These are phyloP conservation scores for Paraglomus brasilianum DNA, from an alignment of 192 early-diverging fungal species.

Conservation along the genomic window DNA sequence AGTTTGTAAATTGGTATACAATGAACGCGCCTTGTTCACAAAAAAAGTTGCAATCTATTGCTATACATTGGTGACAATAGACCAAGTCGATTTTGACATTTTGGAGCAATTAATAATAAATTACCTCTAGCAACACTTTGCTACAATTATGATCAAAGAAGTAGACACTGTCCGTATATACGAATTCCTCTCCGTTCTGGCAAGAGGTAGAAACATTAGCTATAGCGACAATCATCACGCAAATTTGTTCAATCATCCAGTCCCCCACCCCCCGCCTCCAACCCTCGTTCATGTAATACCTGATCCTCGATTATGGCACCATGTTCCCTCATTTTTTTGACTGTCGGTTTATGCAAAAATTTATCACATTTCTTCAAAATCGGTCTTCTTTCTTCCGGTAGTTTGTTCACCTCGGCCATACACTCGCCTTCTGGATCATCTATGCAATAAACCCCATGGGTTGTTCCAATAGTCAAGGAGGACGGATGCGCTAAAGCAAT, in stretches of 20 bases:
- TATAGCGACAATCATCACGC: constrained; percentile 23
- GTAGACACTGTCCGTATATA: constrained; percentile 45
- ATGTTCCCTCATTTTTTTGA: constrained; percentile 27
- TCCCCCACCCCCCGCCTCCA: no score
- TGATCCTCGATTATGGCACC: constrained; percentile 16
- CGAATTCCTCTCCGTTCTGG: constrained; percentile 15
- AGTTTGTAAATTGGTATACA: background rate
- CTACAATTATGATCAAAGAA: constrained; percentile 42
- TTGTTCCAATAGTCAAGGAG: constrained; percentile 36
- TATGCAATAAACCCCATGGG: constrained; percentile 44
- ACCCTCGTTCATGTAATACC: constrained; percentile 9
- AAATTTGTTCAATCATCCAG: background rate
- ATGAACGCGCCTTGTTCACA: no score
- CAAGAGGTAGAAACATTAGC: background rate
- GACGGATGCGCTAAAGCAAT: constrained; percentile 45
- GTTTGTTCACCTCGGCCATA: constrained; percentile 9
- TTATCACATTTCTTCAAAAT: constrained; percentile 31
- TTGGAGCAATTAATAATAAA: background rate
- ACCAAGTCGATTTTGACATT: no score
- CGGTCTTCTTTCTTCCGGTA: constrained; percentile 29
- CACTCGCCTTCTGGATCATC: constrained; percentile 28
- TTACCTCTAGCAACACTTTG: constrained; percentile 35
- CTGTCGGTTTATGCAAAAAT: constrained; percentile 43
- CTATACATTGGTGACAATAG: no score
- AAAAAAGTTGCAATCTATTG: no score